Evolutionary conservation across 2,329 filamentous ascomycete genomes (phyloP).

Genomic region (Periconia sp.): DNA sequence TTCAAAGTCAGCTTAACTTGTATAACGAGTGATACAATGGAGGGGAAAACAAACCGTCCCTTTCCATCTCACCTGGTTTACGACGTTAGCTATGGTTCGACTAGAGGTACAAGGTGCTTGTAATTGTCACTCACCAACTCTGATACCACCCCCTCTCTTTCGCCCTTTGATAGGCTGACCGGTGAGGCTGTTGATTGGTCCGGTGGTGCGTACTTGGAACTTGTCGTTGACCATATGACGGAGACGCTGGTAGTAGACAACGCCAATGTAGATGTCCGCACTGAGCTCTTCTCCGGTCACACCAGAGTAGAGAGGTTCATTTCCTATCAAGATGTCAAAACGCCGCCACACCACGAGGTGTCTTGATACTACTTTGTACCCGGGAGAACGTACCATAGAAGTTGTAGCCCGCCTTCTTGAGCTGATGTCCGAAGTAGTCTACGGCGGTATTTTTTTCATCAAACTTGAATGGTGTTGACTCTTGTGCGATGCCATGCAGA

Average conservation of each 20-base stretch:
- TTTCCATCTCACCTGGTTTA: constrained; percentile 99
- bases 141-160: constrained; percentile 95
- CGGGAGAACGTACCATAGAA: too few species aligned
- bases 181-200: constrained; percentile 84
- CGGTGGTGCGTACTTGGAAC: constrained; percentile 95
- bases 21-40: too few species aligned
- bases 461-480: constrained; percentile 93
- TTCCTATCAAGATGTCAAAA: too few species aligned
- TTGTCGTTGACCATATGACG: constrained; percentile 99
- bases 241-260: constrained; percentile 97
- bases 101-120: too few species aligned
- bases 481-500: constrained; percentile 92
- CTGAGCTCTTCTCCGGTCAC: constrained; percentile 93
- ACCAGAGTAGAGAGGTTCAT: constrained; percentile 47
- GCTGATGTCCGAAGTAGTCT: constrained; percentile 94
- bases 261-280: constrained; percentile 93
- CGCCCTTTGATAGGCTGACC: constrained; percentile 94
- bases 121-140: too few species aligned
- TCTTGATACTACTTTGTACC: too few species aligned
- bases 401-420: constrained; percentile 94
- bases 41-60: constrained; percentile 93
- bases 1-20: too few species aligned
- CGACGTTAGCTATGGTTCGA: too few species aligned
- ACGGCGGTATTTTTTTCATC: constrained; percentile 88
- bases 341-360: too few species aligned